Conservation (phyloP, 257 asterid genomes). For the Penstemon barbatus region DNA sequence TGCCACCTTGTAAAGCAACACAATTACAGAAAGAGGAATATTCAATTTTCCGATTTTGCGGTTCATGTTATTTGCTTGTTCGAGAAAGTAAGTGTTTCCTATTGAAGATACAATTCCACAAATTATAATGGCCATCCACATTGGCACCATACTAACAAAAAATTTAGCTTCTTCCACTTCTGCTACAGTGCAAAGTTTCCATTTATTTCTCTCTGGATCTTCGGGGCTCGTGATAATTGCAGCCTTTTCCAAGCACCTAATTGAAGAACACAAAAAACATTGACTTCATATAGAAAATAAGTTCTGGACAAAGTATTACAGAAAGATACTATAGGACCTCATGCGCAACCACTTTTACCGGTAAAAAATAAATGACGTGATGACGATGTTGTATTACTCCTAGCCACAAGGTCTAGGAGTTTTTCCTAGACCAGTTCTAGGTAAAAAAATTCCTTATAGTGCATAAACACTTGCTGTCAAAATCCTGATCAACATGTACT, state of each 20-base stretch:
- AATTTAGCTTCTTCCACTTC: conserved; percentile 60
- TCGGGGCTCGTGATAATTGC: conserved; percentile 29
- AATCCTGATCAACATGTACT: too few species aligned
- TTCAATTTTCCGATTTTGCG: conserved; percentile 46
- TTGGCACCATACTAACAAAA: conserved; percentile 52
- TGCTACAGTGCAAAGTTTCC: conserved; percentile 46
- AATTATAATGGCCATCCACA: conserved; percentile 50
- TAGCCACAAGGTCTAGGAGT: too few species aligned
- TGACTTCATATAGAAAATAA: background rate
- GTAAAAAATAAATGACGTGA: too few species aligned
- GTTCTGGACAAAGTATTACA: background rate
- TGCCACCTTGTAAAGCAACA: conserved; percentile 27
- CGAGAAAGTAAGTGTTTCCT: too few species aligned
- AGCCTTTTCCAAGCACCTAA: conserved; percentile 64
- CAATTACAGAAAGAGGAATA: conserved; percentile 42
- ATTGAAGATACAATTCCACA: conserved; percentile 52
- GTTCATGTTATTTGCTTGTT: conserved; percentile 57
- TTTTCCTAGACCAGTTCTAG: too few species aligned
- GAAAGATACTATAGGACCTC: too few species aligned
- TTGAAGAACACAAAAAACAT: background rate
- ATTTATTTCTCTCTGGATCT: conserved; percentile 19
- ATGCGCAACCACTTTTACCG: too few species aligned
- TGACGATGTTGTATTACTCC: too few species aligned
- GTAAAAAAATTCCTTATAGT: too few species aligned
- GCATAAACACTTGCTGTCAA: too few species aligned